Base-by-base conservation (phyloP, 2,329 filamentous ascomycete genomes). In the Fusarium austroafricanum region DNA sequence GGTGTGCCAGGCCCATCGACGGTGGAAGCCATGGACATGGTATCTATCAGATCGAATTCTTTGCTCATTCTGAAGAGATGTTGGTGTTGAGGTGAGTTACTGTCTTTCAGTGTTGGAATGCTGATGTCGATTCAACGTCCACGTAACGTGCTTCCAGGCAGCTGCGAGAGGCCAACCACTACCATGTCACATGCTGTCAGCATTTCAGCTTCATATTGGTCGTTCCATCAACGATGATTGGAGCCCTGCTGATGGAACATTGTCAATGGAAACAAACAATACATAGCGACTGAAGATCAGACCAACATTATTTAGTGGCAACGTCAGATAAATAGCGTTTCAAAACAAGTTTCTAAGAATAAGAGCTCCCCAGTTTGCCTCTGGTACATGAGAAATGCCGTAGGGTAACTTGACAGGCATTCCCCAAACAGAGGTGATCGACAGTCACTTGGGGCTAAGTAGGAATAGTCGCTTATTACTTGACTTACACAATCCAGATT, bases 11-110 rank as follows among this genome's bases (percentile, higher is more conserved):
- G 46, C 7, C 54, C 51, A 10, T 71, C 67, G 17, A 64, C 49
- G 9, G 60, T 73, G 4, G 71, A 72, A n/a, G 62, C 56, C 35
- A 43, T 62, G 14, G 71, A 73, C 51, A 71, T 65, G 12, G 53
- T 39, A 15, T 73, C 71, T 38, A 42, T 40, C 14, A 64, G 3
- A 10, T 70, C 71, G 6, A 54, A 35, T 3, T 73, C 68, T 44
- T 72, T 73, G 49, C 53, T 43, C 71, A 69, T 69, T 9, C 4
- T 38, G 20, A 4, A 0, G 10, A 9, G 21, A 4, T 20, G 10
- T 15, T 18, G 21, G 10, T 14, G 14, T 11, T 2, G 18, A 35
- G 7, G 20, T 4, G 11, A 10, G 10, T 5, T 26, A 4, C 21
- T 23, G 11, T 37, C 6, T 11, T 33, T 6, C 29, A 12, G 4